Base-by-base conservation (phyloP, 2,329 filamentous ascomycete genomes). In the Colletotrichum ledebouriae region DNA sequence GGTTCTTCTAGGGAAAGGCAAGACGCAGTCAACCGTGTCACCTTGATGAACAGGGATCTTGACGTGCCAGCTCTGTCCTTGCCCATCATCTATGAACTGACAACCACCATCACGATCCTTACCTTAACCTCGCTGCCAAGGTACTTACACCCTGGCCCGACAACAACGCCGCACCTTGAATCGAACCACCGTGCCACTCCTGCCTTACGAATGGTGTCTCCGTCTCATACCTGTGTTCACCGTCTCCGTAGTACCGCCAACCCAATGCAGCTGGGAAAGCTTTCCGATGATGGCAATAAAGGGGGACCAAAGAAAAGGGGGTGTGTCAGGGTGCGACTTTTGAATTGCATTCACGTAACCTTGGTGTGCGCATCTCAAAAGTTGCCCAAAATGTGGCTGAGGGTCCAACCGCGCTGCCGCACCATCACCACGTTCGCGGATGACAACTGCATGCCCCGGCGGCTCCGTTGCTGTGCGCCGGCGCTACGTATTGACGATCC, bases 21-120 rank as follows among this genome's bases (percentile, higher is more conserved):
- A 29, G 29, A 44, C 56, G 17, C 56, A 46, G 22, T 57, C 17
- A 57, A 39, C 17, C 44, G 61, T 46, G 59, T 63, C 64, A 52
- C 52, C 50, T 67, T 63, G 59, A 63, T 63, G 52, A 46, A 25
- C 29, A 49, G 33, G 49, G 47, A 6, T n/a, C 13, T 39, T 25
- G 39, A 63, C 49, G 15, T 63, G 42, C 52, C 53, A 49, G 29
- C 42, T 20, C 29, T 46, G 42, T 39, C 37, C 9, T 13, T 39
- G 37, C 13, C 13, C 6, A 29, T 39, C 12, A 15, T 39, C 12
- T 4, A 13, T 39, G 12, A 11, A 11, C 6, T 13, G 37, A 39
- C 37, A 39, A 29, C 25, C 3, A 13, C 37, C 37, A 39, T 22
- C 22, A 22, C 37, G 13, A 13, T 39, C 37, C 37, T 39, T 15